Evolutionary conservation across 345 rosid species (phyloP).

Genomic region (Linum tenue): DNA sequence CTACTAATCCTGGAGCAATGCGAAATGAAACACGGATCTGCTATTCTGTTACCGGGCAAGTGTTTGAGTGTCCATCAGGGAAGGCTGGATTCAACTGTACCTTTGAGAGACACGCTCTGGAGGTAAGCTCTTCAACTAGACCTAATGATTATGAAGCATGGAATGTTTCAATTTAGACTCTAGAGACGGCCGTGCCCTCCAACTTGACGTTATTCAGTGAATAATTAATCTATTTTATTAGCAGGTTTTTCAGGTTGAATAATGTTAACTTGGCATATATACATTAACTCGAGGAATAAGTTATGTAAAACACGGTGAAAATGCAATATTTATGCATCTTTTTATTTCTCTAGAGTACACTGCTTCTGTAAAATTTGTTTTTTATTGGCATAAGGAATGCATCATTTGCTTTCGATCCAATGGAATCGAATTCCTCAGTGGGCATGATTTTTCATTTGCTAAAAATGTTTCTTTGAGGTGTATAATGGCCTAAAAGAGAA

Average conservation of each 20-base stretch:
- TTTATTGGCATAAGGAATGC: neutral
- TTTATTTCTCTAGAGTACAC: neutral
- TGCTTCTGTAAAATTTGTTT: neutral
- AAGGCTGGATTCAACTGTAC: conserved; percentile 77
- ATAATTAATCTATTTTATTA: too few relatives aligned
- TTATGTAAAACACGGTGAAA: too few relatives aligned
- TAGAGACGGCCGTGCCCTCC: neutral
- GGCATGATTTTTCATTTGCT: neutral
- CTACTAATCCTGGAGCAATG: conserved; percentile 32
- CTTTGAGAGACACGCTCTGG: conserved; percentile 52
- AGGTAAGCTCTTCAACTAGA: conserved; percentile 33
- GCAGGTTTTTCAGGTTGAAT: too few relatives aligned
- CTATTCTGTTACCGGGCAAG: conserved; percentile 54
- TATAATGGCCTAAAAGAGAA: neutral
- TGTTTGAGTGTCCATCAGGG: conserved; percentile 59
- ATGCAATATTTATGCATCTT: too few relatives aligned
- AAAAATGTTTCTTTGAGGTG: neutral
- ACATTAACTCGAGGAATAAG: too few relatives aligned
- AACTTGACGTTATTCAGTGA: neutral
- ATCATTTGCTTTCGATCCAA: neutral
- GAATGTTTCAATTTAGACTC: neutral
- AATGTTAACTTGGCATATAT: too few relatives aligned
- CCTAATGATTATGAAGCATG: neutral
- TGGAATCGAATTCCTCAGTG: neutral
- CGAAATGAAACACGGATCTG: conserved; percentile 37